Evolutionary conservation across 768 basidiomycete genomes (phyloP).

Genomic region (Galerina marginata): DNA sequence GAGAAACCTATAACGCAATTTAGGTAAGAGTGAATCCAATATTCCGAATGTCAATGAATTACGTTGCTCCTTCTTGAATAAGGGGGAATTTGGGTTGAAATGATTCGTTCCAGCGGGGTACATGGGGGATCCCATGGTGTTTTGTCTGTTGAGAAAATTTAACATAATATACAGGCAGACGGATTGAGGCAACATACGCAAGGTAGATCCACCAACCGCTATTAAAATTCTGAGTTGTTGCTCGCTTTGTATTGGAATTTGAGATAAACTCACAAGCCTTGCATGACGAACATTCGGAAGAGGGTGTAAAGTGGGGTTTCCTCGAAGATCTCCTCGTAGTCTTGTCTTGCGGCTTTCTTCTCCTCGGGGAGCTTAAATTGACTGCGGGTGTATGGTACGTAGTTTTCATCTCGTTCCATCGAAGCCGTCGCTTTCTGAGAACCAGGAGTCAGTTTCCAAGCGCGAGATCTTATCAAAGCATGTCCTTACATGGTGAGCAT

Average conservation of each 20-base stretch:
- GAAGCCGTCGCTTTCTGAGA: constrained; percentile 66
- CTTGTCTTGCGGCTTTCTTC: constrained; percentile 39
- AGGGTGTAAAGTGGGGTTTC: constrained; percentile 55
- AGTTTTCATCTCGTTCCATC: constrained; percentile 80
- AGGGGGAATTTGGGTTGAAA: constrained; percentile 42
- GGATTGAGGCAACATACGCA: constrained; percentile 19
- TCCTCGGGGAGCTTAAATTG: constrained; percentile 47
- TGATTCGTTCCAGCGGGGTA: constrained; percentile 55
- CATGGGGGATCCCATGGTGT: constrained; percentile 53
- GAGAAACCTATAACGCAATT: constrained; percentile 35
- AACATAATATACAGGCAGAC: neutral
- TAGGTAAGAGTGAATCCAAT: neutral
- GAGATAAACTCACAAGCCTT: constrained; percentile 35
- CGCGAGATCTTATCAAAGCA: neutral
- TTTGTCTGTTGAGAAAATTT: constrained; percentile 32
- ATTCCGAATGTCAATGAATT: constrained; percentile 12
- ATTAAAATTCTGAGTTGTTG: neutral
- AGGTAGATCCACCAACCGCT: constrained; percentile 46
- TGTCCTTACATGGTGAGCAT: constrained; percentile 63
- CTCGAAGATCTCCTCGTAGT: constrained; percentile 56
- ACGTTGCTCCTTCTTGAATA: constrained; percentile 48
- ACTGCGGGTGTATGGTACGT: constrained; percentile 56
- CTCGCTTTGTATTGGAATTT: neutral
- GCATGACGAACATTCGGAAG: constrained; percentile 51
- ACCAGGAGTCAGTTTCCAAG: neutral